phyloP scores from a whole-genome alignment of 192 early-diverging fungal species.

The Podila clonocystis region DNA sequence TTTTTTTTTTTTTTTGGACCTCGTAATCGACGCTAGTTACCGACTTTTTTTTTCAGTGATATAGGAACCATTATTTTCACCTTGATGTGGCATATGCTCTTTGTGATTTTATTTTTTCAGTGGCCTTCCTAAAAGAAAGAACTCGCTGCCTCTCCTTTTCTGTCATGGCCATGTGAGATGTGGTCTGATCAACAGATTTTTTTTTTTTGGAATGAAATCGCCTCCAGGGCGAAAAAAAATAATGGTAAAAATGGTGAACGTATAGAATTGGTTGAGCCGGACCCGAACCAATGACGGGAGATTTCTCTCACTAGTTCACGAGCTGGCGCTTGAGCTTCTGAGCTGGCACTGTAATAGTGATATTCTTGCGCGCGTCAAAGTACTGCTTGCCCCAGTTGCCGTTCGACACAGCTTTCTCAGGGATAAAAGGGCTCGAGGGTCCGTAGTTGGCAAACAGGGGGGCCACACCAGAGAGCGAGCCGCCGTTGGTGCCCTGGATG shows the following conservation, averaged over 20 bases:
- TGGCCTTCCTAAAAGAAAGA: not conserved
- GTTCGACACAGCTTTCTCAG: slow-evolving; percentile 54
- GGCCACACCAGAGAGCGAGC: slow-evolving; percentile 56
- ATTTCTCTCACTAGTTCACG: slow-evolving; percentile 3
- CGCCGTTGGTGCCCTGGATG: slow-evolving; percentile 53
- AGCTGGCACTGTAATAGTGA: slow-evolving; percentile 55
- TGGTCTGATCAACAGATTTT: not conserved
- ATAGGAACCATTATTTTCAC: too few species aligned
- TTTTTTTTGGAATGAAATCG: not conserved
- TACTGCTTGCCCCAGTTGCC: slow-evolving; percentile 59
- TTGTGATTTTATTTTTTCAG: not conserved
- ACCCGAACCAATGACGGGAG: too few species aligned
- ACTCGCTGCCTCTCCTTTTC: not conserved
- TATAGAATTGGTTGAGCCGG: not conserved
- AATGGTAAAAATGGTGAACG: not conserved
- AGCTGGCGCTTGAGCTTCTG: slow-evolving; percentile 25
- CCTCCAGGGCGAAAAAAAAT: not conserved
- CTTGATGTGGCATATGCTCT: too few species aligned
- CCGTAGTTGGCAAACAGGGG: slow-evolving; percentile 64
- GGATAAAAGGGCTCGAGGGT: slow-evolving; percentile 57
- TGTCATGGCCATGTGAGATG: not conserved
- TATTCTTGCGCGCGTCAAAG: slow-evolving; percentile 50
- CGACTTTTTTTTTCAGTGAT: too few species aligned
- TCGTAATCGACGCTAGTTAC: too few species aligned
- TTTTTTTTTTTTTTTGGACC: too few species aligned